Evolutionary conservation across 1,284 basidiomycete genomes (phyloP), one percentile per base, ranked within the genome.

Genomic region (Microbotryum silenes-acaulis): DNA sequence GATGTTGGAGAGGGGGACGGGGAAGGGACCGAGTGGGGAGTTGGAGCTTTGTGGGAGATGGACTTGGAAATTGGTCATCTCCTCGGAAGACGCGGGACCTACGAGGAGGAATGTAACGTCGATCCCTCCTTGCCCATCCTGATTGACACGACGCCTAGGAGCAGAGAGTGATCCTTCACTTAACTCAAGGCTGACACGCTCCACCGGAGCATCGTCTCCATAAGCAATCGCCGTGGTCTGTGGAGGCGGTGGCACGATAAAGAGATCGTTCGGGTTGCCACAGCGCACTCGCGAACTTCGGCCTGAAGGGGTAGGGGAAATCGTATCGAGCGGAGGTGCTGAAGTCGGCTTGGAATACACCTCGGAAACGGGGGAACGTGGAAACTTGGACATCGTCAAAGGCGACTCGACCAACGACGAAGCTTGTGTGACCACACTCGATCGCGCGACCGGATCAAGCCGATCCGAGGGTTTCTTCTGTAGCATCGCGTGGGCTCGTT

Each of bases 31-130:
- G 8, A 14, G 18, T 3, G 12, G 50, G 25, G 18, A 20, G 20
- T 29, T 18, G 50, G 25, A 16, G 20, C 27, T 12, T 51, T 2
- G 25, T 42, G 37, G 10, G 9, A 31, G 50, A 23, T 29, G 50
- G 3, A 14, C 25, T 12, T 48, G 48, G 4, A 33, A 21, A 18
- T 10, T 23, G 33, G 10, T 37, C n/a, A 21, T 25, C 12, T 47
- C 20, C 21, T 57, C 48, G 31, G 56, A 23, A 16, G 48, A 50
- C 7, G 14, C 37, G 18, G 44, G 21, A 5, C 23, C 46, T n/a
- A 50, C 37, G 42, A 59, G n/a, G 7, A 59, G 31, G n/a, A 33
- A 50, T 1, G 58, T 59, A 10, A 54, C 27, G 31, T 59, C 58
- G 20, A 56, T 16, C 27, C 54, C 45, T 20, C 45, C 53, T 27